A percentile compares a stretch with the other conserved stretches of the same genome.
These are phyloP conservation scores for Epichloe uncinata DNA, from an alignment of 2,329 filamentous ascomycete genomes.

Conservation along the genomic window DNA sequence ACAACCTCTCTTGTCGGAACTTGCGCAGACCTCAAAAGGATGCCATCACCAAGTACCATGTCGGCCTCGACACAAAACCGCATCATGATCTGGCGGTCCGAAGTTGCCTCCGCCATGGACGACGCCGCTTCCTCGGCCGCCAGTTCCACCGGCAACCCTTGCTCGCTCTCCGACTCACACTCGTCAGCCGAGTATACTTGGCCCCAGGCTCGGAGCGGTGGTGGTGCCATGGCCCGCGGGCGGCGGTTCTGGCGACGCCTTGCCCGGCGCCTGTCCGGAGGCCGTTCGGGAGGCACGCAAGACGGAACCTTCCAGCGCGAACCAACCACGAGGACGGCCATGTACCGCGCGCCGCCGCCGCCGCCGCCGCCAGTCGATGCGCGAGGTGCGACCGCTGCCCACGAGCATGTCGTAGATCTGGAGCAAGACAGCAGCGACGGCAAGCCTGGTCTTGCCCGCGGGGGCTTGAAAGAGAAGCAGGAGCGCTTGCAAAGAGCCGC, in stretches of 20 bases:
- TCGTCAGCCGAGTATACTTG: slow-evolving; percentile 3
- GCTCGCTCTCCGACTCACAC: slow-evolving; percentile 7
- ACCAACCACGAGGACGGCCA: slow-evolving; percentile 18
- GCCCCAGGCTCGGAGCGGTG: neutral
- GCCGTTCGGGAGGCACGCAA: slow-evolving; percentile 5
- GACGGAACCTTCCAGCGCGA: slow-evolving; percentile 6
- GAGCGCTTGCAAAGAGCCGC: slow-evolving; percentile 28
- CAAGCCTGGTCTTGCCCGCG: slow-evolving; percentile 6
- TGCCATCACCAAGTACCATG: neutral
- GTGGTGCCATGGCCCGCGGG: slow-evolving; percentile 7
- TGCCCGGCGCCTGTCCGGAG: slow-evolving; percentile 10
- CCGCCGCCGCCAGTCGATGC: slow-evolving; percentile 4
- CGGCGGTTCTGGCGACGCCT: slow-evolving; percentile 13
- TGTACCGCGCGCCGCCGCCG: slow-evolving; percentile 18
- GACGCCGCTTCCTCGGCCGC: slow-evolving; percentile 12
- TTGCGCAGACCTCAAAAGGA: neutral
- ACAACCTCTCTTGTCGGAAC: neutral
- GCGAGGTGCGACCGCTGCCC: slow-evolving; percentile 8
- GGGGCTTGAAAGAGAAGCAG: slow-evolving; percentile 21
- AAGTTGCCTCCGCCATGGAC: slow-evolving; percentile 28
- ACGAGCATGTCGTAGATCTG: slow-evolving; percentile 10
- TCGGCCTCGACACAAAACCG: slow-evolving; percentile 12
- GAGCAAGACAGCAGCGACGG: slow-evolving; percentile 14
- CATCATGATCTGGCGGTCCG: slow-evolving; percentile 37
- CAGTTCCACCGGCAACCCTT: slow-evolving; percentile 12